A percentile compares a stretch with the other conserved stretches of the same genome.
Conservation (phyloP, 225 moss, liverwort and hornwort species). For the Bryum argenteum region DNA sequence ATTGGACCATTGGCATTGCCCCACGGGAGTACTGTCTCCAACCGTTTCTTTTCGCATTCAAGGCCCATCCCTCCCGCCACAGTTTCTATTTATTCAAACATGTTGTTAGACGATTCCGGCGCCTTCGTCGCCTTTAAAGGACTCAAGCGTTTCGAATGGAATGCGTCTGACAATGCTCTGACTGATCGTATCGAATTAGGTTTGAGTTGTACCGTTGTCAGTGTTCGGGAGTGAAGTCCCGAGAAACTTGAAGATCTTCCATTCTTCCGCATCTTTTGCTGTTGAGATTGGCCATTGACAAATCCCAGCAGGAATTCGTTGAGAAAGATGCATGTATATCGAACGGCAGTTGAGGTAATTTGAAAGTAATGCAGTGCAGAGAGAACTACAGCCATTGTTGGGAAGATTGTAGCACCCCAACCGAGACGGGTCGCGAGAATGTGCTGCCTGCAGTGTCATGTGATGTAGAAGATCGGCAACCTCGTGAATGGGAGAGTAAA, state of each 20-base stretch:
- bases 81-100: neutral
- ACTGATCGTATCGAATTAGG: neutral
- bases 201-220: constrained; percentile 13
- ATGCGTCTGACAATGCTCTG: neutral
- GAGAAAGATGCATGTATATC: neutral
- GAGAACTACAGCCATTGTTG: constrained; percentile 10
- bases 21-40: neutral
- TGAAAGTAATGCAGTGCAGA: neutral
- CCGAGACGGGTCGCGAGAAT: constrained; percentile 16
- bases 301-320: neutral
- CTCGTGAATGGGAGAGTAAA: constrained; percentile 2
- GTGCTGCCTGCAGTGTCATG: constrained; percentile 7
- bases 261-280: neutral
- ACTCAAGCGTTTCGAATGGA: neutral
- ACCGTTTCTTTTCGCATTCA: neutral
- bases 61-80: neutral
- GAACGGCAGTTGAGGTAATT: neutral
- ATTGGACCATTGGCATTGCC: neutral
- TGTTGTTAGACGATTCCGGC: too few species aligned
- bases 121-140: too few species aligned
- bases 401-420: constrained; percentile 1
- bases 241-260: neutral
- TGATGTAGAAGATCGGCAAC: constrained; percentile 5
- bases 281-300: neutral
- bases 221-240: constrained; percentile 18